phyloP scores from a whole-genome alignment of 805 yeast genomes.

The Yarrowia sp. region DNA sequence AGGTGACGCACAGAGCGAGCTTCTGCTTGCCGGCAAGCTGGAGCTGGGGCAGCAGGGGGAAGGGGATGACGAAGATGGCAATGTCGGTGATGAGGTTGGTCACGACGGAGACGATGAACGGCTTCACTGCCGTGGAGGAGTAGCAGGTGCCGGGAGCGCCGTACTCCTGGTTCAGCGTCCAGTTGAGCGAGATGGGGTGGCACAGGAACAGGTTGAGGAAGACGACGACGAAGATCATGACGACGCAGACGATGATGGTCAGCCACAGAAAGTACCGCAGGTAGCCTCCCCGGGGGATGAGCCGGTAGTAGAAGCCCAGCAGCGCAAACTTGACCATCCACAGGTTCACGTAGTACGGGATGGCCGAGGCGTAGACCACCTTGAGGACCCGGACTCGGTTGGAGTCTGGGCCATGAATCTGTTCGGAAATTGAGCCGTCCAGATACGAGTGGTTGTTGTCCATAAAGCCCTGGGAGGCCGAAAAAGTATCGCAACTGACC shows the following conservation, averaged over 20 bases:
- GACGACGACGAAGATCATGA: constrained; percentile 29
- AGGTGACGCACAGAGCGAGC: constrained; percentile 33
- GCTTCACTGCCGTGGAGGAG: constrained; percentile 34
- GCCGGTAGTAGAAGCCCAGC: constrained; percentile 34
- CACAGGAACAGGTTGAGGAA: constrained; percentile 33
- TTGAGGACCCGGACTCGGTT: constrained; percentile 30
- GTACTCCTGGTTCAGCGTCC: constrained; percentile 30
- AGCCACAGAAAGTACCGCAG: constrained; percentile 30
- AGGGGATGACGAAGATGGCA: constrained; percentile 33
- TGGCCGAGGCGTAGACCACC: constrained; percentile 34
- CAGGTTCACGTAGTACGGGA: constrained; percentile 33
- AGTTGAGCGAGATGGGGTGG: constrained; percentile 34
- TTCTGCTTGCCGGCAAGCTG: constrained; percentile 30
- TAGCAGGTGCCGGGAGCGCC: constrained; percentile 29
- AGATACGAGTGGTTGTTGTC: constrained; percentile 31
- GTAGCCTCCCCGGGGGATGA: constrained; percentile 33
- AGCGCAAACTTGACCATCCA: constrained; percentile 35
- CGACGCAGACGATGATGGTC: constrained; percentile 29
- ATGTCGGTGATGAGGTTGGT: constrained; percentile 33
- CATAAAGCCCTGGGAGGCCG: constrained; percentile 33
- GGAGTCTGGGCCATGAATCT: constrained; percentile 27
- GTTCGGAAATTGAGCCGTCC: constrained; percentile 28
- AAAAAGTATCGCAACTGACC: constrained; percentile 34
- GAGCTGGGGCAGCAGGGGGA: constrained; percentile 33
- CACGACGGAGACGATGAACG: constrained; percentile 32